Base-by-base conservation (phyloP, 1,284 basidiomycete genomes). In the Mycena sp. region DNA sequence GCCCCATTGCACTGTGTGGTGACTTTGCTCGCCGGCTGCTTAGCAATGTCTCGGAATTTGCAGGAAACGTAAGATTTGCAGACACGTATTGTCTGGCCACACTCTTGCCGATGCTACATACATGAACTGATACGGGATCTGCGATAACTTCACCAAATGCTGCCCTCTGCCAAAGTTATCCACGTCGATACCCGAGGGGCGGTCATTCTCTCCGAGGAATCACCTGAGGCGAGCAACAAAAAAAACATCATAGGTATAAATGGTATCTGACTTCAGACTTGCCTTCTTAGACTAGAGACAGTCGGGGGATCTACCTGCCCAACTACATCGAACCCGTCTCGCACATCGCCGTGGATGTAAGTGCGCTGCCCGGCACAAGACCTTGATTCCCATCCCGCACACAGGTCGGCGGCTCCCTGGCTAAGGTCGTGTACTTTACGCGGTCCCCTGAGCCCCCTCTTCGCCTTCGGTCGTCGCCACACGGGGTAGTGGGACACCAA, bases 351-450 rank as follows among this genome's bases (percentile, higher is more conserved):
- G 90, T 98, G 60, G 96, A 98, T 75, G 95, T 96, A 75, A 83
- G 94, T 53, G n/a, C 19, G n/a, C 46, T 37, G 38, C 56, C 58
- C 64, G 44, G 49, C 29, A 38, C 46, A 19, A 21, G 2, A 17
- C 32, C 48, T 38, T 28, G n/a, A 54, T 38, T 58, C 64, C 30
- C 32, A 49, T 55, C 23, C 45, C 58, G 45, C 41, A 37, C 49
- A 51, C 35, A 98, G 95, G 92, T 99, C 72, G 97, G 98, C 38
- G 97, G 97, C 35, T 99, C 96, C 5, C 83, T 99, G 14, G 97
- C 97, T 65, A 99, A 99, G 78, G 94, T 99, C 60, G 95, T 99
- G 71, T 99, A 99, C 81, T 99, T 99, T 77, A 98, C 95, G 56
- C 91, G 96, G 43, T 95, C 94, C 17, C n/a, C 91, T 9, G 90